Base-by-base conservation (phyloP, 306 rosid species). In the Cucumis melo region DNA sequence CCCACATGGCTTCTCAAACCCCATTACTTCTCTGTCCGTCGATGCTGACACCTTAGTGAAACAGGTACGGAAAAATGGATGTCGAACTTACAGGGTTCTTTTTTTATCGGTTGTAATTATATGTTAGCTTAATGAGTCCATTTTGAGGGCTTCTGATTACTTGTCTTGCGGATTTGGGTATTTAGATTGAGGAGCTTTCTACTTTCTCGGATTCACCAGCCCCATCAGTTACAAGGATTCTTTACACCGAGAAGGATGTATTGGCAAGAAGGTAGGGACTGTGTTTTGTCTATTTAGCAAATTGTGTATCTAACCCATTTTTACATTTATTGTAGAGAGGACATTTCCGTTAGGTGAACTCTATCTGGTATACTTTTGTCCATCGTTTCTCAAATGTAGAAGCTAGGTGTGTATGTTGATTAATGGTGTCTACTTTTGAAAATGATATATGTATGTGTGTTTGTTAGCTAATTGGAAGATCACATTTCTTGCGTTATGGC, bases 141-240 rank as follows among this genome's bases (percentile, higher is more conserved):
- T 63, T 17, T 66, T n/a, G 55, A 14, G 0, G 58, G 58, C 21
- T 23, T 72, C 32, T 41, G 29, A 0, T 73, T 41, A 20, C 19
- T 82, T 80, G 76, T 77, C 61, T 61, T 77, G 67, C 51, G 38
- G 32, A 54, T 56, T 70, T 70, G 58, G 58, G 75, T 7, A 10
- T 11, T 50, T 85, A 94, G 97, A 89, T 94, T 83, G 95, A 91
- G 74, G 96, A 94, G 73, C 96, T 94, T 51, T 82, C 97, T 10
- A 81, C 87, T 27, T 88, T 89, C 76, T 94, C 98, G 70, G 94
- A 91, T 74, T 81, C 96, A 44, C 91, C 96, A 75, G 85, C 93
- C 76, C 98, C 98, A 51, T 92, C 98, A 77, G 98, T 94, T 10
- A 90, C 98, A 56, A 87, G 98, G 86, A 79, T 91, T 78, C 87